Conservation (phyloP, 2,329 filamentous ascomycete genomes). For the Didymella arachidicola region DNA sequence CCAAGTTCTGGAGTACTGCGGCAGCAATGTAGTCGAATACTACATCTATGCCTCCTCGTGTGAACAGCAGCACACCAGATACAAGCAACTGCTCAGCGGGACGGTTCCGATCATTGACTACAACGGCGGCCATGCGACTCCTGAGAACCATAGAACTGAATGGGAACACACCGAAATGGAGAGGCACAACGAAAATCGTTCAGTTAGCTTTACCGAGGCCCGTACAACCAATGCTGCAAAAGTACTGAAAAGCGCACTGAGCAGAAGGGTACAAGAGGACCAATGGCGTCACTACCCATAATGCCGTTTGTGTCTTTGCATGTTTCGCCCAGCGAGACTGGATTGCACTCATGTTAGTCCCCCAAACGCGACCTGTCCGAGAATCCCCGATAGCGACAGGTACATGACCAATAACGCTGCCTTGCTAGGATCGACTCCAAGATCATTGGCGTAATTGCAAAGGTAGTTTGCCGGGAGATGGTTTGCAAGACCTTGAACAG, state of each 20-base stretch:
- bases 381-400: not conserved
- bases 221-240: not conserved
- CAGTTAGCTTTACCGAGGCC: slow-evolving; percentile 3
- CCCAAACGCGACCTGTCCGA: not conserved
- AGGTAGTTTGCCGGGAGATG: slow-evolving; percentile 3
- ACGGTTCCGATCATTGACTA: not conserved
- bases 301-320: no score
- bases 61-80: slow-evolving; percentile 4
- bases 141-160: slow-evolving; percentile 8
- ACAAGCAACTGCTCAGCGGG: not conserved
- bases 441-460: slow-evolving; percentile 3
- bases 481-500: not conserved
- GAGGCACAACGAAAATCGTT: slow-evolving; percentile 2
- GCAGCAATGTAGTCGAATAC: not conserved
- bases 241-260: slow-evolving; percentile 4
- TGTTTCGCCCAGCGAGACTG: no score
- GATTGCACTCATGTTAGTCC: not conserved
- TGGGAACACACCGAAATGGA: slow-evolving; percentile 3
- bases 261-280: slow-evolving; percentile 6
- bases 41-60: not conserved
- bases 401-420: slow-evolving; percentile 4
- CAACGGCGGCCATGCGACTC: slow-evolving; percentile 1
- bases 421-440: not conserved
- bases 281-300: not conserved
- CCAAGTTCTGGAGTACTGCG: not conserved